A percentile compares a stretch with the other conserved stretches of the same genome.
These are phyloP conservation scores for Thalassiosira mediterranea DNA, from an alignment of 352 stramenopile species.

Conservation along the genomic window DNA sequence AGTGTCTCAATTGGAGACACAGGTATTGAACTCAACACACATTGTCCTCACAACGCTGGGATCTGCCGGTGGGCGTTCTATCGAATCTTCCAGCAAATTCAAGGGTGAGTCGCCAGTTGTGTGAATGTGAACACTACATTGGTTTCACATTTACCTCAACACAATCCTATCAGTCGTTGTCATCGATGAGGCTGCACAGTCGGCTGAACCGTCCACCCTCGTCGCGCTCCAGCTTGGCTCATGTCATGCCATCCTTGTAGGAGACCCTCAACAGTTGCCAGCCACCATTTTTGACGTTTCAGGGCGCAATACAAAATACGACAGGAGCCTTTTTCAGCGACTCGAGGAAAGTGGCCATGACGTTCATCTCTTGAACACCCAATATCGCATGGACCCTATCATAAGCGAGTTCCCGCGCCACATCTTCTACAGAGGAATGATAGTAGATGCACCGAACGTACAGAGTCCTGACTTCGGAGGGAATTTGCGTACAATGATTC, in stretches of 20 bases:
- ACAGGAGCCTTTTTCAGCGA: conserved; percentile 76
- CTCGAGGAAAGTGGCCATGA: conserved; percentile 78
- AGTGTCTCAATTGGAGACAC: conserved; percentile 63
- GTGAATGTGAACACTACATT: too few species aligned
- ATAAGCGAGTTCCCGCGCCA: conserved; percentile 97
- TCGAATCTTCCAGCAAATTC: conserved; percentile 82
- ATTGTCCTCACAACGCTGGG: conserved; percentile 84
- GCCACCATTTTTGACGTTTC: conserved; percentile 73
- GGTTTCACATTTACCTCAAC: too few species aligned
- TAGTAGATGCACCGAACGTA: conserved; percentile 80
- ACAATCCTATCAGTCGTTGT: too few species aligned
- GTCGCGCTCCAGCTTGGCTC: conserved; percentile 82
- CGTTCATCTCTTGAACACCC: conserved; percentile 83
- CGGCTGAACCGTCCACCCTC: conserved; percentile 83
- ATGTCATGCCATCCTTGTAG: conserved; percentile 85
- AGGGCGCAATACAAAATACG: conserved; percentile 62
- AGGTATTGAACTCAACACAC: conserved; percentile 80
- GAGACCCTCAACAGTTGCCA: conserved; percentile 85
- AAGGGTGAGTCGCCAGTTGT: too few species aligned
- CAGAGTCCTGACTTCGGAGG: conserved; percentile 68
- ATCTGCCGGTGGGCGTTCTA: conserved; percentile 66
- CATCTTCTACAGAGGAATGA: conserved; percentile 94
- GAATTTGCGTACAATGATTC: conserved; percentile 54
- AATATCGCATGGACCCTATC: conserved; percentile 94
- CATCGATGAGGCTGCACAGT: conserved; percentile 88